Percentiles rank a stretch among this genome's conserved stretches.
These are phyloP conservation scores for Chaetothyriales sp. DNA, from an alignment of 2,329 filamentous ascomycete species.

Conservation along the genomic window DNA sequence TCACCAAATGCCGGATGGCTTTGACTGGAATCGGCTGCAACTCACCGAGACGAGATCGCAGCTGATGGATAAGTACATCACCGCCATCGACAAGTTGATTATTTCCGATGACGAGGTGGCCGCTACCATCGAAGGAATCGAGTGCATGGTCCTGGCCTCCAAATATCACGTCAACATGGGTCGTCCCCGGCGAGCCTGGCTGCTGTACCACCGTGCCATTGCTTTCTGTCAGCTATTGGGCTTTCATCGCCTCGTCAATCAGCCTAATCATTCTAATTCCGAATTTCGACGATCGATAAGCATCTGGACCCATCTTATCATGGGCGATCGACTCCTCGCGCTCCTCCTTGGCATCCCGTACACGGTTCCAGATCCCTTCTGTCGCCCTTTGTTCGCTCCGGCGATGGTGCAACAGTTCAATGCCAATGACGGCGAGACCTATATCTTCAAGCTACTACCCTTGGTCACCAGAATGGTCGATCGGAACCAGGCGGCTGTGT, in stretches of 20 bases:
- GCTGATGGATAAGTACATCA: constrained; percentile 34
- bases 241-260: constrained; percentile 26
- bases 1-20: constrained; percentile 28
- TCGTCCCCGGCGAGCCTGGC: constrained; percentile 42
- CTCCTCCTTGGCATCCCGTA: constrained; percentile 42
- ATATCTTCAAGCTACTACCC: constrained; percentile 22
- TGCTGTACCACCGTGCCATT: constrained; percentile 37
- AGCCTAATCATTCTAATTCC: constrained; percentile 17
- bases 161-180: constrained; percentile 44
- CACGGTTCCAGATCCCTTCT: constrained; percentile 24
- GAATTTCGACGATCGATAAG: constrained; percentile 23
- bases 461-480: constrained; percentile 29
- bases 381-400: constrained; percentile 19
- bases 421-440: constrained; percentile 19
- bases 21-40: constrained; percentile 25
- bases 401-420: background rate
- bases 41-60: constrained; percentile 29
- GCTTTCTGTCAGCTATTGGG: constrained; percentile 41
- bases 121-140: constrained; percentile 39
- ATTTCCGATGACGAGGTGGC: constrained; percentile 37
- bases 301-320: constrained; percentile 30
- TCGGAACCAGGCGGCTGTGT: constrained; percentile 26
- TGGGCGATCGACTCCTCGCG: constrained; percentile 38
- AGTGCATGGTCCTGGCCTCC: constrained; percentile 37
- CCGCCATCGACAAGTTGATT: constrained; percentile 35